phyloP scores from a whole-genome alignment of 345 rosid genomes.

The Moricandia moricandioides region DNA sequence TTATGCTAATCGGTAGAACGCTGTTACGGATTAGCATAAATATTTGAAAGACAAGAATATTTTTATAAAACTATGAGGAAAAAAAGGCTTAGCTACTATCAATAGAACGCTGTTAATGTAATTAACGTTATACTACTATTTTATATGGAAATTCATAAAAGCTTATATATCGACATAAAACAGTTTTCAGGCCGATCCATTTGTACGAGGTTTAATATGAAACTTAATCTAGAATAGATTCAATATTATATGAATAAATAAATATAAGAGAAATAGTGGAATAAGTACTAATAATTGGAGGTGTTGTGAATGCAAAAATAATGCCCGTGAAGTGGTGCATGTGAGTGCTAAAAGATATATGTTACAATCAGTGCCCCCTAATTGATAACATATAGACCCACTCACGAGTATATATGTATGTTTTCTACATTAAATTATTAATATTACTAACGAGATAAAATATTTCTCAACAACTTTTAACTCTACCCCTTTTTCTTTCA shows the following conservation, averaged over 20 bases:
- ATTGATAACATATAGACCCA: slow-evolving; percentile 57
- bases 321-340: slow-evolving; percentile 92
- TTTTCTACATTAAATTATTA: not conserved
- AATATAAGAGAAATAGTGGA: not conserved
- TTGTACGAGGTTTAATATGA: not conserved
- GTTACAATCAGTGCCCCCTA: slow-evolving; percentile 70
- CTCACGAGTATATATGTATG: slow-evolving; percentile 54
- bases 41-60: too few relatives aligned
- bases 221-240: not conserved
- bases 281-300: slow-evolving; percentile 30
- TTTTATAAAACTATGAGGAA: too few relatives aligned
- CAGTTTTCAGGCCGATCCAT: not conserved
- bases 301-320: slow-evolving; percentile 46
- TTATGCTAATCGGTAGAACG: too few relatives aligned
- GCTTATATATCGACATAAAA: not conserved
- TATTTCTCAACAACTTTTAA: not conserved
- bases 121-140: not conserved
- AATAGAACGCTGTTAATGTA: not conserved
- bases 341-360: slow-evolving; percentile 76
- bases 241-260: not conserved
- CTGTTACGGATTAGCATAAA: too few relatives aligned
- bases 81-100: not conserved
- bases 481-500: not conserved
- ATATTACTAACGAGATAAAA: not conserved
- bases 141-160: not conserved